Conservation (phyloP, 192 early-diverging fungal species). For the Radiomyces spectabilis region DNA sequence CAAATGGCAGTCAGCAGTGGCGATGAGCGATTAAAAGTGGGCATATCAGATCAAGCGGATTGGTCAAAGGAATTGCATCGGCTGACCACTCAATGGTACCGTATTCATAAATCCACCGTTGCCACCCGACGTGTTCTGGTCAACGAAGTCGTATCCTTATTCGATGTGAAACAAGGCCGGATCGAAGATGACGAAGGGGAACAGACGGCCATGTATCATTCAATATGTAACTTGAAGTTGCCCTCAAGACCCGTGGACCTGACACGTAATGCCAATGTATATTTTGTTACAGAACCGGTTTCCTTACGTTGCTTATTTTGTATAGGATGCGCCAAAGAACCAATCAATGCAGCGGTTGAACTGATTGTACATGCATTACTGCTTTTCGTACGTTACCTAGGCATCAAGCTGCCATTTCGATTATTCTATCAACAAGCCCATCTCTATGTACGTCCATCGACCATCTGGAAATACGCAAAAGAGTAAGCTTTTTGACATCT, state of each 20-base stretch:
- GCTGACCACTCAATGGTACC: constrained; percentile 22
- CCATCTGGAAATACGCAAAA: constrained; percentile 9
- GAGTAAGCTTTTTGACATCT: constrained; percentile 4
- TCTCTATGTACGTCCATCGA: constrained; percentile 11
- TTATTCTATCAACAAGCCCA: constrained; percentile 14
- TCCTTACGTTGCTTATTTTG: not conserved
- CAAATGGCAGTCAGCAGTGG: not conserved
- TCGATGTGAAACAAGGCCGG: constrained; percentile 34
- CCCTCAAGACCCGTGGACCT: constrained; percentile 18
- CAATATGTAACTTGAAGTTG: constrained; percentile 12
- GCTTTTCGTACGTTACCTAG: constrained; percentile 42
- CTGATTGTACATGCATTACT: constrained; percentile 42
- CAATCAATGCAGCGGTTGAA: constrained; percentile 46
- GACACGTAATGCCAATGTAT: constrained; percentile 8
- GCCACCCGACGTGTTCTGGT: constrained; percentile 40
- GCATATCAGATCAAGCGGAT: not conserved
- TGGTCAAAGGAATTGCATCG: not conserved
- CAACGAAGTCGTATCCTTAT: constrained; percentile 37
- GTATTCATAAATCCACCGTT: constrained; percentile 29
- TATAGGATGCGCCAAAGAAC: constrained; percentile 26
- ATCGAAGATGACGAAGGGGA: constrained; percentile 3
- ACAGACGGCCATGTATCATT: not conserved
- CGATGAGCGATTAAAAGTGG: not conserved
- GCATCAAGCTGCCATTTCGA: constrained; percentile 43
- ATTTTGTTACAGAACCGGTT: not conserved